Percentiles rank a stretch among this genome's conserved stretches.
Evolutionary conservation across 768 basidiomycete species (phyloP).

Genomic region (Hygrocybe coccinea): DNA sequence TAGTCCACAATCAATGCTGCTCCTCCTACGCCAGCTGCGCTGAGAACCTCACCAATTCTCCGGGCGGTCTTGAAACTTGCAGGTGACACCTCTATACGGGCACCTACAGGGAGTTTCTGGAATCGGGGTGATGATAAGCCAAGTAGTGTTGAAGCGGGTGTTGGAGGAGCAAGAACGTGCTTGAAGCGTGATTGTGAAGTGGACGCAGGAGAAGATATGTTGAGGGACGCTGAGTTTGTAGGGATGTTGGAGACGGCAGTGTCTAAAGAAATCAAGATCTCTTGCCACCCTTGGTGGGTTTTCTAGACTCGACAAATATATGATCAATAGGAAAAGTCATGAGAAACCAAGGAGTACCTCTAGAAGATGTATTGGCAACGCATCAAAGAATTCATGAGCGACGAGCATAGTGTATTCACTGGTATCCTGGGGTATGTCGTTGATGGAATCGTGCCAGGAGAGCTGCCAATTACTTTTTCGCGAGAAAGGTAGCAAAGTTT

Average conservation of each 20-base stretch:
- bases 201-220: slow-evolving; percentile 12
- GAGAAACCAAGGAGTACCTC: slow-evolving; percentile 53
- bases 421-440: slow-evolving; percentile 52
- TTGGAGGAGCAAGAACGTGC: slow-evolving; percentile 60
- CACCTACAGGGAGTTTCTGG: slow-evolving; percentile 57
- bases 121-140: slow-evolving; percentile 69
- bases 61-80: slow-evolving; percentile 64
- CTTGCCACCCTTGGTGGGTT: slow-evolving; percentile 76
- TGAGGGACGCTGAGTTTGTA: slow-evolving; percentile 5
- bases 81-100: slow-evolving; percentile 77
- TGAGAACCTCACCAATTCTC: slow-evolving; percentile 62
- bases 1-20: slow-evolving; percentile 88
- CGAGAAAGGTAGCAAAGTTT: slow-evolving; percentile 38
- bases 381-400: slow-evolving; percentile 98
- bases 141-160: slow-evolving; percentile 49
- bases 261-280: slow-evolving; percentile 71
- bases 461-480: slow-evolving; percentile 37
- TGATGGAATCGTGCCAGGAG: slow-evolving; percentile 70
- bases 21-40: slow-evolving; percentile 31
- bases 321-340: neutral
- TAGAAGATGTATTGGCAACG: slow-evolving; percentile 84
- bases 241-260: slow-evolving; percentile 14
- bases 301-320: slow-evolving; percentile 43
- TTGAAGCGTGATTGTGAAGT: slow-evolving; percentile 42
- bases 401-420: slow-evolving; percentile 74